Evolutionary conservation across 1,284 basidiomycete species (phyloP), one percentile per base, ranked within the genome.

Genomic region (Austroboletus niveus): DNA sequence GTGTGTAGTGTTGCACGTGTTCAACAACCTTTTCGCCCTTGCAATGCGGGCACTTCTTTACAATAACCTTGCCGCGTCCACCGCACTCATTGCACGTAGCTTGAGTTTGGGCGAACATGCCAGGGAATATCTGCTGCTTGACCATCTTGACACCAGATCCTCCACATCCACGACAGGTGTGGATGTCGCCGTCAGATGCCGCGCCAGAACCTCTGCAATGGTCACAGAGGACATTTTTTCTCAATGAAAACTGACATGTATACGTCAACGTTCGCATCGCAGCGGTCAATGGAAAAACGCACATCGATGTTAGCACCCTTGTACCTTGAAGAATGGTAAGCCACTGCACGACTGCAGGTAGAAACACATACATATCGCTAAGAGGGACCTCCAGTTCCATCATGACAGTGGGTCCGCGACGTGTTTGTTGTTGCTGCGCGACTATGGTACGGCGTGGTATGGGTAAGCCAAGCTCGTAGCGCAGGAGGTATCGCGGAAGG

Each of bases 71-170:
- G 10, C 94, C 93, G 51, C 87, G 84, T 6, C 95, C 94, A 45
- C 79, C 77, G 64, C 94, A 98, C 42, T 89, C 84, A 55, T 82
- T 82, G 68, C 91, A 92, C 32, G 84, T 81, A 53, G 80, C 71
- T 73, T 94, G 87, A 54, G 86, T 81, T 72, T 94, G 86, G 0
- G 87, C 89, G 62, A 88, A 90, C 93, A 96, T 95, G 22, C 93
- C 93, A 1, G 94, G 93, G 77, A 95, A 94, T 58, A 98, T 90
- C 75, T 96, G 94, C 68, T 96, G 93, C 51, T 92, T 87, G 51
- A 87, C 81, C 30, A 96, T 70, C 62, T 89, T 87, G 51, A 94
- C 79, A 39, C 94, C 94, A 51, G 84, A 77, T n/a, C 94, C 94
- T 43, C 81, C 79, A 66, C 94, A 98, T 10, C 80, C 79, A 4